Base-by-base conservation (phyloP, 1,284 basidiomycete species). In the Boletellus deceptivus region DNA sequence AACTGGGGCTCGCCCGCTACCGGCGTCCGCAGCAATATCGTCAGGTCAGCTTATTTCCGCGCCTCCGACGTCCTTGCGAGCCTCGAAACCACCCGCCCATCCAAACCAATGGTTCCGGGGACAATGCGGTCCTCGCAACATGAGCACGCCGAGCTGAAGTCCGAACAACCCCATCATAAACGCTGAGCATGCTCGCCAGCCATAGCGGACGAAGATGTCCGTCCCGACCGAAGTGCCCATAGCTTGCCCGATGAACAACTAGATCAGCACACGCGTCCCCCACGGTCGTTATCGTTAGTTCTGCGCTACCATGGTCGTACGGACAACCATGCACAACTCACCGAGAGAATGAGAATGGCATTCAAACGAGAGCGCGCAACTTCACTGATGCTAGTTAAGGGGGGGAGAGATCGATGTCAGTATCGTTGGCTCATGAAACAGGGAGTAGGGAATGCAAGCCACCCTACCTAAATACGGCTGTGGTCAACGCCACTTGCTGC, bases 181-280 rank as follows among this genome's bases (percentile, higher is more conserved):
- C 9, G 69, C 72, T 3, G 80, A 78, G 13, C 73, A 75, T 1
- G 80, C 73, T 45, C 77, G 72, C 84, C 84, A 86, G 7, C 85
- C 85, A 55, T 79, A 68, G 13, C 72, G 59, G 16, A 83, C 72
- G 61, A 84, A 87, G 1, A 87, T 74, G 37, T 75, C 65, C 0
- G 82, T 82, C 16, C 84, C 79, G 7, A 82, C 79, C 0, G 82
- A 76, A 0, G 84, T 84, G 10, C 85, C 85, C 62, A 83, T 78
- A 7, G 83, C 77, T 70, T 83, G 82, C 0, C 83, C 82, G 27
- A 82, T 67, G 59, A 80, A 80, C 20, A 79, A 60, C 80, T 82
- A 38, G 3, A 13, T 82, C 56, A n/a, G 7, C 7, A 35, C 8
- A 4, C 16, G 7, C 82, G 70, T 13, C 80, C 46, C 35, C 70